A percentile compares a stretch with the other conserved stretches of the same genome.
Evolutionary conservation across 768 basidiomycete genomes (phyloP).

Genomic region (Phylloporus arenicola): DNA sequence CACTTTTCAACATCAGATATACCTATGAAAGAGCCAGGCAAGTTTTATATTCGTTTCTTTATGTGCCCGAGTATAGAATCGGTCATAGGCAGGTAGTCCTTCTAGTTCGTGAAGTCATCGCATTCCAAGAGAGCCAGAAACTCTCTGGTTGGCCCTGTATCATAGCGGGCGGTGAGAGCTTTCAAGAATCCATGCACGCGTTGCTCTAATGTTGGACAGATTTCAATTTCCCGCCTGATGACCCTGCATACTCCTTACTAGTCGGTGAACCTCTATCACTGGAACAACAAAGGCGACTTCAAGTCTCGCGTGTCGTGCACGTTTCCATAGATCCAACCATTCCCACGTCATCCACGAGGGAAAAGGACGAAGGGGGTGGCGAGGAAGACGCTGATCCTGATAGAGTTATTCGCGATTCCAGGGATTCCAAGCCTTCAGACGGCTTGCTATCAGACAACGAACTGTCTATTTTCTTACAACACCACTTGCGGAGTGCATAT

Average conservation of each 20-base stretch:
- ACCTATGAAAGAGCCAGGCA: slow-evolving; percentile 81
- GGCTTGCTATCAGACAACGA: slow-evolving; percentile 63
- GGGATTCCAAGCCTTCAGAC: slow-evolving; percentile 52
- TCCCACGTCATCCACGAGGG: slow-evolving; percentile 20
- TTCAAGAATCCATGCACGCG: neutral
- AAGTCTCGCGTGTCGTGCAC: slow-evolving; percentile 68
- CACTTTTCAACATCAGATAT: slow-evolving; percentile 24
- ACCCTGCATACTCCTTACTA: slow-evolving; percentile 77
- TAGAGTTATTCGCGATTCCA: slow-evolving; percentile 66
- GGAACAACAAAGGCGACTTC: slow-evolving; percentile 48
- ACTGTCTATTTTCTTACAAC: slow-evolving; percentile 40
- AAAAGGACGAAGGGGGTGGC: slow-evolving; percentile 37
- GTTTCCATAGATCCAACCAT: slow-evolving; percentile 61
- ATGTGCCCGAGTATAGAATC: neutral
- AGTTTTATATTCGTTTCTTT: slow-evolving; percentile 17
- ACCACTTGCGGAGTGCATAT: slow-evolving; percentile 60
- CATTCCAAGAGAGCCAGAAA: slow-evolving; percentile 46
- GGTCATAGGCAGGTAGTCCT: slow-evolving; percentile 67
- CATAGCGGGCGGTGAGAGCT: slow-evolving; percentile 69
- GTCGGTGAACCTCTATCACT: slow-evolving; percentile 53
- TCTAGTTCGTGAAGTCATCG: slow-evolving; percentile 56
- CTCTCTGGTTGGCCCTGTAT: slow-evolving; percentile 68
- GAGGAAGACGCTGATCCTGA: slow-evolving; percentile 51
- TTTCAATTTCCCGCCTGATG: slow-evolving; percentile 84
- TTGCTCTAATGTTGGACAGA: slow-evolving; percentile 41